These are phyloP conservation scores for Pseudoperonospora humuli DNA, from an alignment of 352 stramenopile genomes.

Conservation along the genomic window DNA sequence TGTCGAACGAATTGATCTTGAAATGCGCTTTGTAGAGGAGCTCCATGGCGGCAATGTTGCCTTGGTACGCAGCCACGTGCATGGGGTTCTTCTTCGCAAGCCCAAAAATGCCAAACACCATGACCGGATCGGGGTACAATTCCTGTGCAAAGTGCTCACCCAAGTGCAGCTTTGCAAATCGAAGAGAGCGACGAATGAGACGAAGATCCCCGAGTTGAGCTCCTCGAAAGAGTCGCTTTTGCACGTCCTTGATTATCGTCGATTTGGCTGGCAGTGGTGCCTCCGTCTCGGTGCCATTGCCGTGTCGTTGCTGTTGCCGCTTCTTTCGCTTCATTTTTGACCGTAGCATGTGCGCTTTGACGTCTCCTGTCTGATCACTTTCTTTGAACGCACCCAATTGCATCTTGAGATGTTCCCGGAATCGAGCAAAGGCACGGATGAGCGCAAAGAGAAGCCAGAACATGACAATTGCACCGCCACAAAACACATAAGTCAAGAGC, in stretches of 20 bases:
- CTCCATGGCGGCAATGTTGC: conserved; percentile 68
- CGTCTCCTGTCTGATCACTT: conserved; percentile 70
- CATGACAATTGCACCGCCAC: conserved; percentile 30
- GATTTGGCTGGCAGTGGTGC: conserved; percentile 16
- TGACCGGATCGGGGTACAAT: conserved; percentile 57
- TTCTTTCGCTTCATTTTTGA: conserved; percentile 46
- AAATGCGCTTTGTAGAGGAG: conserved; percentile 50
- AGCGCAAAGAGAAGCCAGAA: conserved; percentile 61
- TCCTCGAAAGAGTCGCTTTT: conserved; percentile 67
- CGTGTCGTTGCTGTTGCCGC: conserved; percentile 27
- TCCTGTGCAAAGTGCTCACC: conserved; percentile 48
- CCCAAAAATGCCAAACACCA: conserved; percentile 65
- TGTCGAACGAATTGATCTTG: conserved; percentile 68
- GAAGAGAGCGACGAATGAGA: conserved; percentile 46
- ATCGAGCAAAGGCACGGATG: conserved; percentile 62
- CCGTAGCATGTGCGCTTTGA: conserved; percentile 58
- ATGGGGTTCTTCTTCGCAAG: conserved; percentile 79
- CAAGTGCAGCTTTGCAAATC: conserved; percentile 43
- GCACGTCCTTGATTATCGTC: conserved; percentile 41
- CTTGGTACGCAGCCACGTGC: conserved; percentile 75
- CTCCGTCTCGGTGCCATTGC: not conserved
- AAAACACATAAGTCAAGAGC: conserved; percentile 41
- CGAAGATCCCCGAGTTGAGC: conserved; percentile 58
- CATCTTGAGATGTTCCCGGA: conserved; percentile 82
- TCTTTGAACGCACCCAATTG: conserved; percentile 77